Evolutionary conservation across 495 filamentous ascomycete species (phyloP), one percentile per base, ranked within the genome.

Genomic region (Cudoniella acicularis): DNA sequence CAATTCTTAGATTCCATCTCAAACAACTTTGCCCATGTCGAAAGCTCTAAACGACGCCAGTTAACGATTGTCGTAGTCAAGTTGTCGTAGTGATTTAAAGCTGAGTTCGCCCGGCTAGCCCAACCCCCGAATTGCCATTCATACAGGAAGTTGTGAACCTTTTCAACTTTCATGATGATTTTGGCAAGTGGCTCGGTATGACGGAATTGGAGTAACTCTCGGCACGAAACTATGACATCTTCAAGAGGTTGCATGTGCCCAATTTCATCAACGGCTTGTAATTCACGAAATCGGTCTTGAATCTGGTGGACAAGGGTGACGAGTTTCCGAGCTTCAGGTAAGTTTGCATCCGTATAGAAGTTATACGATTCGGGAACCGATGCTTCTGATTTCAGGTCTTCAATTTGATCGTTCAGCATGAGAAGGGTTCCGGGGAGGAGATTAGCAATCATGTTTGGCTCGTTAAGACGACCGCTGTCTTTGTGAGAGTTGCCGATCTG

Each of bases 11-110:
- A 79, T 69, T 99, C 94, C 58, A 87, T 79, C 63, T 96, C 90
- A 49, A 99, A 82, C n/a, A 99, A 72, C 40, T 83, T 86, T 18
- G 89, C 86, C 95, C 95, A 99, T 3, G 91, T 95, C 0, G 88
- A 85, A 23, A 99, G 75, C 63, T 99, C 95, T 24, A 98, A 77
- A 36, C 90, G 85, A 25, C 95, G 83, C 95, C 95, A 99, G 63
- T 77, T 80, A 48, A 97, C 83, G 50, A 92, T 87, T 48, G 88
- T 74, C 48, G 78, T 77, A 1, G 91, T 93, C 16, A 98, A 75
- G 27, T 83, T 79, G 50, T 93, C 86, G 57, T 89, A 95, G 11
- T 90, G 70, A 8, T 76, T 67, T 0, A 78, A 74, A 3, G 84
- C 88, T 17, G 86, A 87, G 66, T 88, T 91, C 49, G 87, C 85